Conservation (phyloP, 2,329 filamentous ascomycete genomes). For the Diplodia sapinea region DNA sequence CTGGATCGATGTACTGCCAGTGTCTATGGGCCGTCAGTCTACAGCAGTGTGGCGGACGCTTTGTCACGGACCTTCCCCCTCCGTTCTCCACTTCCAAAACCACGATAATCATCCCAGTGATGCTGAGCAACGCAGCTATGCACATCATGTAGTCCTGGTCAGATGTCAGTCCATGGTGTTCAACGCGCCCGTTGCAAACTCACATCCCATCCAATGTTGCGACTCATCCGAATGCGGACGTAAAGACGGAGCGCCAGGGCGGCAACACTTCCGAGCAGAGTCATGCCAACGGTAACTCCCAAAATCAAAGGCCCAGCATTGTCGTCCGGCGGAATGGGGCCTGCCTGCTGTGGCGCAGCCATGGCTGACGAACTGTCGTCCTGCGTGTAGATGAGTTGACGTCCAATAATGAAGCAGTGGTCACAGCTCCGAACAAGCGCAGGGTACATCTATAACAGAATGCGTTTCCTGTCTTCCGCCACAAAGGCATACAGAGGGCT, state of each 20-base stretch:
- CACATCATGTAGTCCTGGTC: conserved; percentile 53
- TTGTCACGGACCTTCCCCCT: conserved; percentile 48
- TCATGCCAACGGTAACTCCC: conserved; percentile 50
- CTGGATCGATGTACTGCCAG: conserved; percentile 49
- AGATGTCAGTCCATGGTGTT: conserved; percentile 24
- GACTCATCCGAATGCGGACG: conserved; percentile 57
- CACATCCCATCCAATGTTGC: conserved; percentile 58
- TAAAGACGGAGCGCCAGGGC: conserved; percentile 52
- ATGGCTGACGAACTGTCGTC: neutral
- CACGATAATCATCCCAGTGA: neutral
- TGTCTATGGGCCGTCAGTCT: conserved; percentile 54
- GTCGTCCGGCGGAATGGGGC: conserved; percentile 42
- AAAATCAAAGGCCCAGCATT: conserved; percentile 50
- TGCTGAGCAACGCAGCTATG: conserved; percentile 45
- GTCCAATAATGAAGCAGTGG: neutral
- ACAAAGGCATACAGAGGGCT: neutral
- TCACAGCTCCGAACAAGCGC: neutral
- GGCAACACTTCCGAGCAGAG: conserved; percentile 47
- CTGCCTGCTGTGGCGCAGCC: neutral
- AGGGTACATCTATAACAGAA: neutral
- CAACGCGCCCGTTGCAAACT: conserved; percentile 23
- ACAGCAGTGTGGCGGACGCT: conserved; percentile 51
- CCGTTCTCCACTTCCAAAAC: conserved; percentile 28
- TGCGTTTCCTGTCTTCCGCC: neutral
- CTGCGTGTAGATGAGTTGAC: neutral